phyloP scores from a whole-genome alignment of 345 rosid species.

The Syzygium oleosum region DNA sequence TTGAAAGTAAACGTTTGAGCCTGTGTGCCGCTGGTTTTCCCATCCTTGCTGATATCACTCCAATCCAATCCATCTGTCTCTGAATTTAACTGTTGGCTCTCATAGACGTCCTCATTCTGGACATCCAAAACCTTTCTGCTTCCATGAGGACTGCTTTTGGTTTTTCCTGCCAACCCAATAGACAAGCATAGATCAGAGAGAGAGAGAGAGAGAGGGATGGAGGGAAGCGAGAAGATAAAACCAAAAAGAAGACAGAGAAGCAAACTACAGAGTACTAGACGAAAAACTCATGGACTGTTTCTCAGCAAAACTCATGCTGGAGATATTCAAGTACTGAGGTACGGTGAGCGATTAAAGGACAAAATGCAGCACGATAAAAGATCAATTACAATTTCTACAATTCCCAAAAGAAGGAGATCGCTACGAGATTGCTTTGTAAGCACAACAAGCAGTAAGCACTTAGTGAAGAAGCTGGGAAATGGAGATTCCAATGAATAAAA shows the following conservation, averaged over 20 bases:
- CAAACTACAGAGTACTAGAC: not conserved
- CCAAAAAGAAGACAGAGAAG: not conserved
- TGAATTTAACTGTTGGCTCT: conserved; percentile 31
- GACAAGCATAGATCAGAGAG: not conserved
- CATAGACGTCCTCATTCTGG: conserved; percentile 19
- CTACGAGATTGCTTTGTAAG: not conserved
- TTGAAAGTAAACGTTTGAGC: conserved; percentile 48
- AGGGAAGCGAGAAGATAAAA: not conserved
- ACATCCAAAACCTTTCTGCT: conserved; percentile 3
- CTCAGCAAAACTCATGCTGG: not conserved
- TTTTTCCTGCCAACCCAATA: not conserved
- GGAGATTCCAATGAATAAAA: not conserved
- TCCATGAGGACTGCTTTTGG: conserved; percentile 8
- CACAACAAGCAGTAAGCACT: not conserved
- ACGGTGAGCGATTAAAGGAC: not conserved
- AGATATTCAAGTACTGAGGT: not conserved
- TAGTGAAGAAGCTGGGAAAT: not conserved
- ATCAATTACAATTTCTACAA: not conserved
- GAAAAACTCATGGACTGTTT: not conserved
- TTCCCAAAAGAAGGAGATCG: not conserved
- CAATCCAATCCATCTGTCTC: conserved; percentile 45
- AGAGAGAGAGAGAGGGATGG: not conserved
- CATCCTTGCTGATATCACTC: conserved; percentile 28
- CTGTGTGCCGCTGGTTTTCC: conserved; percentile 8
- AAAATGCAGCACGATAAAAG: not conserved